Base-by-base conservation (phyloP, 78 protist species). In the Dictyostelium firmibasis region DNA sequence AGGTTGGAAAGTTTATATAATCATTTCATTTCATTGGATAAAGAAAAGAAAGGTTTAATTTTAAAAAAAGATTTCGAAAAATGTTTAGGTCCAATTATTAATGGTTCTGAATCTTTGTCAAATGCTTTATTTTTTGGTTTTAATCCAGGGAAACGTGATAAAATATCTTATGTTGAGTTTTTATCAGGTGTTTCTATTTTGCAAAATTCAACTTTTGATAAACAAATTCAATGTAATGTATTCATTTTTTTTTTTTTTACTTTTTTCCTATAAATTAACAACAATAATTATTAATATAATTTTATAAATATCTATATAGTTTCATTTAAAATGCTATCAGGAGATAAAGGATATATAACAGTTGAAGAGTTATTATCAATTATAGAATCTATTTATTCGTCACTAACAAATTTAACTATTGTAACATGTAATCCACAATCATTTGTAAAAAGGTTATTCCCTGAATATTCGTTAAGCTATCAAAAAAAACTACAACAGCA, bases 1-100 rank as follows among this genome's bases (percentile, higher is more conserved):
- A 78, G 94, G 81, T 69, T 89, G 23, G 94, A 89, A 77, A 70
- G 87, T 47, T 69, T 89, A 33, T 89, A 89, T 50, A 89, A 89
- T 60, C 94, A 89, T 79, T 89, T 89, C 53, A 89, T 67, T n/a
- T 9, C 86, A 44, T 69, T 89, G 38, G 94, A 89, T 89, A 89
- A 78, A 35, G 94, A 89, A 16, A 85, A 89, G 72, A 83, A 75
- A n/a, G 94, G 94, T 1, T 29, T 38, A 16, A 78, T 89, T 31
- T 64, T 43, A 79, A 78, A 81, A 57, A 89, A 89, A n/a, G 87
- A 89, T 9, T 89, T 89, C 50, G 64, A 70, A 44, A 53, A 89
- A n/a, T 57, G 94, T 69, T 70, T 89, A n/a, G 94, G 94, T 14
- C 38, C 94, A 16, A 36, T 89, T 7, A 29, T 89, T 5, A 89